phyloP scores from a whole-genome alignment of 2,329 filamentous ascomycete genomes.

The Cadophora sp. region DNA sequence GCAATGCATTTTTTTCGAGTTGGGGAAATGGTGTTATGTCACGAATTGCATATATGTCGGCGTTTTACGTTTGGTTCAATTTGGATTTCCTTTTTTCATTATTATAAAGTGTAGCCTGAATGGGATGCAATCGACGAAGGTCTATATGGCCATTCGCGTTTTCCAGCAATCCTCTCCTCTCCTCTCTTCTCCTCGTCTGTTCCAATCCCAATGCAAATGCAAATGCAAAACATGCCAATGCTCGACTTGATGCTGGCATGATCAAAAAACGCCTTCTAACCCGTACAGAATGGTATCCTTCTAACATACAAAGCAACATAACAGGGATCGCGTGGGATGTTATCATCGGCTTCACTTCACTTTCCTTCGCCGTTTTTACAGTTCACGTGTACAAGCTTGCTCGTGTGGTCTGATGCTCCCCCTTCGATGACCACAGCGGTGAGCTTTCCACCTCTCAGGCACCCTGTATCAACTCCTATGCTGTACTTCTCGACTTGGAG shows the following conservation, averaged over 20 bases:
- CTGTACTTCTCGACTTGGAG: slow-evolving; percentile 73
- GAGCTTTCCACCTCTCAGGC: slow-evolving; percentile 76
- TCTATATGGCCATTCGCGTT: slow-evolving; percentile 13
- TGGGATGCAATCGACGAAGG: slow-evolving; percentile 5
- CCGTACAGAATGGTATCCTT: slow-evolving; percentile 19
- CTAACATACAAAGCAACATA: not conserved
- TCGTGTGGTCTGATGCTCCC: slow-evolving; percentile 47
- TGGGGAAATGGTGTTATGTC: slow-evolving; percentile 24
- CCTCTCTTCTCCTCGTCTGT: too few species aligned
- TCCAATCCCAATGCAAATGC: slow-evolving; percentile 13
- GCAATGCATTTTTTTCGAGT: slow-evolving; percentile 27
- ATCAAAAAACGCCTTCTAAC: slow-evolving; percentile 12
- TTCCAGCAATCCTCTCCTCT: not conserved
- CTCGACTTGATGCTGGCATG: not conserved
- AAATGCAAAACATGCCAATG: not conserved
- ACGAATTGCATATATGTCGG: slow-evolving; percentile 31
- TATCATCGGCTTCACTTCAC: not conserved
- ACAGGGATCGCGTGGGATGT: not conserved
- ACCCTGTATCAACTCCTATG: slow-evolving; percentile 86
- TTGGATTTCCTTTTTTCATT: not conserved
- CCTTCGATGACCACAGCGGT: slow-evolving; percentile 79
- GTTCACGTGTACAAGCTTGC: slow-evolving; percentile 42
- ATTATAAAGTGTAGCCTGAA: not conserved
- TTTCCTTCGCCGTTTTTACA: slow-evolving; percentile 38
- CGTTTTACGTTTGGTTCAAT: slow-evolving; percentile 6